phyloP scores from a whole-genome alignment of 2,329 filamentous ascomycete genomes.

The Colletotrichum magnum region DNA sequence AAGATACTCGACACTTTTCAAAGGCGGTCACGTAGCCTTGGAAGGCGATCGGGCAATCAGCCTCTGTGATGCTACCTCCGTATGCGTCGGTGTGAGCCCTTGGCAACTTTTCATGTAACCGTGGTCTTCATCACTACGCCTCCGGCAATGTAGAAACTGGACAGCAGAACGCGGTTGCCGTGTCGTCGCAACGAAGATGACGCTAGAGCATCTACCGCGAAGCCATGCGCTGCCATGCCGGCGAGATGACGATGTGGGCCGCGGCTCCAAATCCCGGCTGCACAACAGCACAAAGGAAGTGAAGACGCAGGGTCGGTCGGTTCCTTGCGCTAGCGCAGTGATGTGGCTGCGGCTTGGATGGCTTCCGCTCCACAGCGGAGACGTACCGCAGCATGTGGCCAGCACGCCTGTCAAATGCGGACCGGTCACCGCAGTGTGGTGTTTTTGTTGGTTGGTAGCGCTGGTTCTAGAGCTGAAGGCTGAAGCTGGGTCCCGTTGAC shows the following conservation, averaged over 20 bases:
- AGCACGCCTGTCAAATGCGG: slow-evolving; percentile 21
- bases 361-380: slow-evolving; percentile 25
- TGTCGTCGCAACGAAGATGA: neutral
- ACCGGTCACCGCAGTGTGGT: neutral
- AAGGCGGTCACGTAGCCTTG: neutral
- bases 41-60: too few relatives aligned
- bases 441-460: neutral
- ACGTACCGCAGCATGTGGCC: slow-evolving; percentile 10
- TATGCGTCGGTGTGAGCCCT: slow-evolving; percentile 7
- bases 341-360: slow-evolving; percentile 18
- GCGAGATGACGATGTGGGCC: slow-evolving; percentile 4
- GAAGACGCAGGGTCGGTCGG: slow-evolving; percentile 29
- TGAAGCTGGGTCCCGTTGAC: slow-evolving; percentile 11
- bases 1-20: neutral
- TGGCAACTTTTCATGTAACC: neutral
- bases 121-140: neutral
- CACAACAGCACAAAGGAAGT: slow-evolving; percentile 9
- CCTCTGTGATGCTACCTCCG: neutral
- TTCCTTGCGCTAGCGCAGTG: slow-evolving; percentile 13
- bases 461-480: neutral
- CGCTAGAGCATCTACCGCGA: slow-evolving; percentile 16
- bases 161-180: neutral
- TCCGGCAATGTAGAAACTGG: neutral
- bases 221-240: slow-evolving; percentile 17
- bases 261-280: neutral